phyloP scores from a whole-genome alignment of 23 red algal genomes.

The Gracilariopsis chorda region DNA sequence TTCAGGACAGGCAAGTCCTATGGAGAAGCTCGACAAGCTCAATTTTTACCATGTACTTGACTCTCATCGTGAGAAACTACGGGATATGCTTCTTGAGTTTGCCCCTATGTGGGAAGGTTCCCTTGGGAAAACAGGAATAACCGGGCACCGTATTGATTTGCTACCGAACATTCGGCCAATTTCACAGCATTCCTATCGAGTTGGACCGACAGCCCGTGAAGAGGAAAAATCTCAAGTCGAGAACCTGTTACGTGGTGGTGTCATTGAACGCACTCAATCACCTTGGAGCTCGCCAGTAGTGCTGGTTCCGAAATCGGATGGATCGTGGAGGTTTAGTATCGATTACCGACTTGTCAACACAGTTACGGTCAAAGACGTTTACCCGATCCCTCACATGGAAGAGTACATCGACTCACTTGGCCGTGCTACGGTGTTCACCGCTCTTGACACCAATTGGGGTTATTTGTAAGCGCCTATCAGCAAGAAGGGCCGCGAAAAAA shows the following conservation, averaged over 20 bases:
- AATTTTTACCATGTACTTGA: not conserved
- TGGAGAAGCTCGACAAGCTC: too few relatives aligned
- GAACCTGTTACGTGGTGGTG: not conserved
- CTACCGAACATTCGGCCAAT: not conserved
- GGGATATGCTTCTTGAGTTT: not conserved
- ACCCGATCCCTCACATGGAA: not conserved
- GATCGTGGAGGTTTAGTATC: not conserved
- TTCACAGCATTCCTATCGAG: not conserved
- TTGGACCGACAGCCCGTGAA: not conserved
- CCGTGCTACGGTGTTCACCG: not conserved
- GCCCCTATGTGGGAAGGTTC: not conserved
- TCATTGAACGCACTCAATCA: not conserved
- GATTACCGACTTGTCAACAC: not conserved
- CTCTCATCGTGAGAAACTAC: not conserved
- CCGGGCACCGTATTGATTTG: not conserved
- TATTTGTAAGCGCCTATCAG: not conserved
- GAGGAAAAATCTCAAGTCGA: not conserved
- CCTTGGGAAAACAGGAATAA: not conserved
- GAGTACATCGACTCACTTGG: not conserved
- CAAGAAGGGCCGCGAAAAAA: not conserved
- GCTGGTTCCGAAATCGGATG: not conserved
- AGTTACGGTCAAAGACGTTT: not conserved
- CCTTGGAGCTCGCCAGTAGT: not conserved
- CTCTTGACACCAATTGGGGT: not conserved
- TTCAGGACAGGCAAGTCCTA: too few relatives aligned